These are phyloP conservation scores for Elsinoe fawcettii DNA, from an alignment of 2,329 filamentous ascomycete species.

Conservation along the genomic window DNA sequence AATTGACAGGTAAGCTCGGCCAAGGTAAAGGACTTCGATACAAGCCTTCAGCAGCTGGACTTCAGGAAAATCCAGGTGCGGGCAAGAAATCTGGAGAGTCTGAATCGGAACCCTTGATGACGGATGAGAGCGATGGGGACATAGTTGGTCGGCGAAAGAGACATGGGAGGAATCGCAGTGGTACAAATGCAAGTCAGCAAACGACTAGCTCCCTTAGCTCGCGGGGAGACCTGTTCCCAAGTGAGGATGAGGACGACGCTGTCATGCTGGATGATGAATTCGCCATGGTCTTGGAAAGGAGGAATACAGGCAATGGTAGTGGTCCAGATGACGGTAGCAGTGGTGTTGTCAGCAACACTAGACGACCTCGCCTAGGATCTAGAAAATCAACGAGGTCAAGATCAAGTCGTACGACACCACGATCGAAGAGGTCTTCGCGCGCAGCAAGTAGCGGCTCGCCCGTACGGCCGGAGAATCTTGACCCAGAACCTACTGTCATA, in stretches of 20 bases:
- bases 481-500: slow-evolving; percentile 23
- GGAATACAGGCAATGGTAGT: slow-evolving; percentile 50
- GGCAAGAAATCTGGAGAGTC: slow-evolving; percentile 49
- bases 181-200: slow-evolving; percentile 68
- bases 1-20: slow-evolving; percentile 77
- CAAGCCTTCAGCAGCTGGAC: slow-evolving; percentile 79
- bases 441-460: slow-evolving; percentile 14
- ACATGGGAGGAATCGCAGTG: slow-evolving; percentile 57
- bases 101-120: slow-evolving; percentile 30
- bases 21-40: slow-evolving; percentile 66
- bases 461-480: background rate
- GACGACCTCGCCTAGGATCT: slow-evolving; percentile 41
- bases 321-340: slow-evolving; percentile 58
- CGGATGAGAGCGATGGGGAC: slow-evolving; percentile 32
- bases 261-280: slow-evolving; percentile 91
- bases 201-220: slow-evolving; percentile 83
- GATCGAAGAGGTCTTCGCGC: slow-evolving; percentile 13
- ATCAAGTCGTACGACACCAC: slow-evolving; percentile 9
- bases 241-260: slow-evolving; percentile 87
- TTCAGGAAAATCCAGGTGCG: slow-evolving; percentile 76
- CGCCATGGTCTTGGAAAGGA: slow-evolving; percentile 68
- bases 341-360: slow-evolving; percentile 44
- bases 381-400: slow-evolving; percentile 38
- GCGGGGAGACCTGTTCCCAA: slow-evolving; percentile 82
- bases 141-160: slow-evolving; percentile 21